Evolutionary conservation across 75 land plant genomes (phyloP), one percentile per base, ranked within the genome.

Genomic region (Cryptomeria japonica): DNA sequence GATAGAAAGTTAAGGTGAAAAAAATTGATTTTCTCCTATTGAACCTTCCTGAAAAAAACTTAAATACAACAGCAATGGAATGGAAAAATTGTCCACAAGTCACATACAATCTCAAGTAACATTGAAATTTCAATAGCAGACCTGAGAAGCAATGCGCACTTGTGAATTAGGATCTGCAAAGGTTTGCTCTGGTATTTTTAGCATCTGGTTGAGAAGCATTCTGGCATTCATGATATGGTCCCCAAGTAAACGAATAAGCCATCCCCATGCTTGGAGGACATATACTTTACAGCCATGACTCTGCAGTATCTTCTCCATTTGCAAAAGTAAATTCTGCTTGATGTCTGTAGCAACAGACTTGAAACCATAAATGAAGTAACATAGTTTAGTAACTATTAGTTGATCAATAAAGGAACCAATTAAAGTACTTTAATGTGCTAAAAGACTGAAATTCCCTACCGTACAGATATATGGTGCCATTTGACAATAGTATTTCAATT

Each of bases 201-300:
- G 86, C 95, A 95, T 91, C 39, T 94, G 90, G 89, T 95, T 95
- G 14, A 95, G 25, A 44, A 95, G 84, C 34, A 72, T 38, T 56
- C 88, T 94, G 51, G 87, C 84, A 56, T 93, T 84, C 56, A 88
- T 9, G 16, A 88, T 87, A 80, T 85, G 46, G 19, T 88, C 80
- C 79, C 94, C 95, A 84, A 95, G 91, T 31, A 95, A 53, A 22
- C 89, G 79, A 51, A 95, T 88, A 75, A 88, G 89, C 96, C 96
- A 95, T 75, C 94, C 93, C 96, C 96, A 95, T 70, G 95, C 96
- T 80, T 91, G 89, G 0, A 94, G 77, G 28, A 86, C 82, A 46
- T 89, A 92, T 49, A 91, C 64, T 61, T 88, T 88, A 86, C 86
- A 88, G 22, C 87, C 90, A 34, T 87, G 70, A 37, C 85, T 85